Base-by-base conservation (phyloP, 108 stramenopile species). In the Tribonema minus region DNA sequence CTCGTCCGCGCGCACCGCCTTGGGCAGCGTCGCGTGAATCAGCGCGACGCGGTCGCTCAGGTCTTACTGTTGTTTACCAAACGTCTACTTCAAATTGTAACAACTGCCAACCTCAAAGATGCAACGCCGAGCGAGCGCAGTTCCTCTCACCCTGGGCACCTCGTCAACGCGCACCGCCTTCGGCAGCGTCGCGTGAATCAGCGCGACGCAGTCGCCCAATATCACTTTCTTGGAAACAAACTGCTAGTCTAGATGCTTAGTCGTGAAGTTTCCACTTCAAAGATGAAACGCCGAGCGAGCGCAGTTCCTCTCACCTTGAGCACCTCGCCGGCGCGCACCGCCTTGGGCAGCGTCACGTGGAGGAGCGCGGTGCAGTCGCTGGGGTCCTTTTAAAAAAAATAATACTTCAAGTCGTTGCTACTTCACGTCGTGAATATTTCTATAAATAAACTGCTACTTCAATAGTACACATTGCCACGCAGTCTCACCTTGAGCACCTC, bases 281-380 rank as follows among this genome's bases (percentile, higher is more conserved):
- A n/a, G n/a, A n/a, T n/a, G n/a, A n/a, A n/a, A n/a, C n/a, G n/a
- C n/a, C n/a, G n/a, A n/a, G n/a, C n/a, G n/a, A n/a, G n/a, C n/a
- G n/a, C n/a, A n/a, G n/a, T n/a, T n/a, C n/a, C n/a, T n/a, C 90
- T 90, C 70, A 90, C 82, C 84, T 93, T 91, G 71, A 92, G 92
- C n/a, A 83, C 71, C 30, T 59, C 38, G 58, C 58, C 66, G 38
- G 1, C 68, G 26, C 40, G 31, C 41, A 37, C 59, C 28, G 59
- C 72, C 81, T 82, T 82, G 67, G 81, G 72, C 31, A 82, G 72
- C 26, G 81, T 82, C 3, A 39, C 67, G 66, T 73, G 40, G 72
- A 82, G 65, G 34, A 82, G 81, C 54, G 72, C 67, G 66, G 73
- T 70, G 67, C 81, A 72, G 72, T 54, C 71, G 65, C 38, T 82